A percentile compares a stretch with the other conserved stretches of the same genome.
Conservation (phyloP, 2,329 filamentous ascomycete species). For the Pyrenophora teres region DNA sequence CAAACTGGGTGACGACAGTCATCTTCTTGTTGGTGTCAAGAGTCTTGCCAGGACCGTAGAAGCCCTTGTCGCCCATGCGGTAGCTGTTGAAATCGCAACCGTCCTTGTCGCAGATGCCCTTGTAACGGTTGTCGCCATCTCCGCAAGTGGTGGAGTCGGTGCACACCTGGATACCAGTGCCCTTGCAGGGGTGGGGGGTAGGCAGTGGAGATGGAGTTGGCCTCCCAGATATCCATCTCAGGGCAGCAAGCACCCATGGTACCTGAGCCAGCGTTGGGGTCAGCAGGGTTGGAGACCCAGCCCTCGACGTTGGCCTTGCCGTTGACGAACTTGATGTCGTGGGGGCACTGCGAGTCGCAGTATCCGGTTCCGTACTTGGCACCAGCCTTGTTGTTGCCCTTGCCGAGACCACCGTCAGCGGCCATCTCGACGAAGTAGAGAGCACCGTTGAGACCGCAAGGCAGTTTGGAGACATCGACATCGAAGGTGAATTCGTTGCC, state of each 20-base stretch:
- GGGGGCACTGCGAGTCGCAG: slow-evolving; percentile 49
- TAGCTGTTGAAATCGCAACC: slow-evolving; percentile 67
- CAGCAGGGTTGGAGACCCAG: slow-evolving; percentile 58
- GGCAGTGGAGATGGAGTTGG: slow-evolving; percentile 67
- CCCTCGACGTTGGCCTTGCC: slow-evolving; percentile 61
- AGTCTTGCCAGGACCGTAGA: slow-evolving; percentile 63
- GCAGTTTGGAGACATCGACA: slow-evolving; percentile 62
- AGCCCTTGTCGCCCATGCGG: slow-evolving; percentile 66
- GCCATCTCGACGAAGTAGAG: slow-evolving; percentile 63
- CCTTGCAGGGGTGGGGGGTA: slow-evolving; percentile 68
- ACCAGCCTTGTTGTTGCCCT: slow-evolving; percentile 57
- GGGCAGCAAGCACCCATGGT: slow-evolving; percentile 66
- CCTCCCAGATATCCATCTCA: slow-evolving; percentile 74
- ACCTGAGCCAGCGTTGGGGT: slow-evolving; percentile 60
- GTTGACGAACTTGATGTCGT: slow-evolving; percentile 59
- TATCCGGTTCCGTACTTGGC: slow-evolving; percentile 64
- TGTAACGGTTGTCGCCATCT: slow-evolving; percentile 59
- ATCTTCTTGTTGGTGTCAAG: slow-evolving; percentile 52
- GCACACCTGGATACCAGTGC: slow-evolving; percentile 58
- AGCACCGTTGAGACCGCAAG: slow-evolving; percentile 70
- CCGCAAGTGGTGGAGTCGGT: slow-evolving; percentile 49
- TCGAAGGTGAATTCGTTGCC: slow-evolving; percentile 51
- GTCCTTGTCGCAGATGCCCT: slow-evolving; percentile 68
- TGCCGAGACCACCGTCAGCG: slow-evolving; percentile 57
- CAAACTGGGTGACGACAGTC: slow-evolving; percentile 60